Evolutionary conservation across 2,329 filamentous ascomycete genomes (phyloP).

Genomic region (Fusarium graminum): DNA sequence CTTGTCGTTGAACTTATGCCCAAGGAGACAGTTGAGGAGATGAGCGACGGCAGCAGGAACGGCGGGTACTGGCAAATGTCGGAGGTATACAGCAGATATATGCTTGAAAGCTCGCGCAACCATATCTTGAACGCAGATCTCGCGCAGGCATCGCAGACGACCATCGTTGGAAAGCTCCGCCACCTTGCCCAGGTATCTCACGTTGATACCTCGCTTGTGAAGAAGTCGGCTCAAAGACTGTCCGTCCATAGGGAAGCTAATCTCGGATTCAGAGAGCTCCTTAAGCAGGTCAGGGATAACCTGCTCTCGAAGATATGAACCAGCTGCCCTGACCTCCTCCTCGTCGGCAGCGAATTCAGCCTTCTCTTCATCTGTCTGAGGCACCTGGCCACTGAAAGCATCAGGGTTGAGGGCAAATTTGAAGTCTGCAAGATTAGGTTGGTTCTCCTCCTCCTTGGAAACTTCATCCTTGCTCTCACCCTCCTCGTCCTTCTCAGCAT

Average conservation of each 20-base stretch:
- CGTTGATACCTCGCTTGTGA: conserved; percentile 97
- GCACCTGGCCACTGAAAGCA: conserved; percentile 91
- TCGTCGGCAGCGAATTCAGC: conserved; percentile 85
- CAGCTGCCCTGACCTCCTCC: conserved; percentile 86
- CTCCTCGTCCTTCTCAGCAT: conserved; percentile 48
- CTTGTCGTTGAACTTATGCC: conserved; percentile 78
- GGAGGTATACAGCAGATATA: conserved; percentile 81
- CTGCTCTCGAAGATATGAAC: conserved; percentile 79
- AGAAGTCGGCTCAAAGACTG: conserved; percentile 87
- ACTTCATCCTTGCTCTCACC: conserved; percentile 49
- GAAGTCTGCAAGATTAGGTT: conserved; percentile 89
- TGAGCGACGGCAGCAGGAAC: conserved; percentile 85
- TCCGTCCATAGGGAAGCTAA: conserved; percentile 99
- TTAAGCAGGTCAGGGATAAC: conserved; percentile 87
- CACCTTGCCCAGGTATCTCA: conserved; percentile 92
- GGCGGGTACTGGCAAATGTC: conserved; percentile 82
- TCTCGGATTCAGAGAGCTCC: conserved; percentile 90
- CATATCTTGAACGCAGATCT: conserved; percentile 90
- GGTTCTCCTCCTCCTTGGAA: conserved; percentile 58
- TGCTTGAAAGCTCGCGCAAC: conserved; percentile 97
- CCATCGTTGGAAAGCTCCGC: conserved; percentile 77
- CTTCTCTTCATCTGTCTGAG: conserved; percentile 92
- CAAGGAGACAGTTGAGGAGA: conserved; percentile 92
- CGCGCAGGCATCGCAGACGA: conserved; percentile 81
- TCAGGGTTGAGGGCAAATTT: conserved; percentile 92